Conservation (phyloP, 345 rosid genomes). For the Brassica rapa region DNA sequence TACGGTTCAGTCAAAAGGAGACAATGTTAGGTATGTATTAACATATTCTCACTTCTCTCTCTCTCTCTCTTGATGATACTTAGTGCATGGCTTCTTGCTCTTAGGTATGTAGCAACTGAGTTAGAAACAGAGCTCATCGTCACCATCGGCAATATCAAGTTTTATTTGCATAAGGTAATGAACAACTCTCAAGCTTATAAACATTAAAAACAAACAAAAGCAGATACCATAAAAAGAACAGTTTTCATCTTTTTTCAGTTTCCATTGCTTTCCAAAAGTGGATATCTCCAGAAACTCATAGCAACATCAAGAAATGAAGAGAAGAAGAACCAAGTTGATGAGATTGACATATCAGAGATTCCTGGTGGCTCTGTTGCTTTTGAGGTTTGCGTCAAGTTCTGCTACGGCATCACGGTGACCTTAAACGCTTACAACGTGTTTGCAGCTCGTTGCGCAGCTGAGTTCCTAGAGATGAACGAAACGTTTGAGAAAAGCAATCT, state of each 20-base stretch:
- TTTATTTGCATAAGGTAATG: conserved; percentile 69
- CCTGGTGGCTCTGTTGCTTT: conserved; percentile 63
- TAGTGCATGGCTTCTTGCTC: not conserved
- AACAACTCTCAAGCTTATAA: not conserved
- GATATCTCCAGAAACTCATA: conserved; percentile 51
- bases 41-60: not conserved
- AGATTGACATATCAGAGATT: conserved; percentile 43
- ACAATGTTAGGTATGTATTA: conserved; percentile 52
- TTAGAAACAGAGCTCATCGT: conserved; percentile 60
- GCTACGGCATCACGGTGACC: conserved; percentile 38
- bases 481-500: conserved; percentile 57
- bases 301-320: conserved; percentile 39
- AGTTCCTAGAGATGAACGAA: conserved; percentile 58
- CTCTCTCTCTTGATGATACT: not conserved
- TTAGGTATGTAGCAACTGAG: conserved; percentile 64
- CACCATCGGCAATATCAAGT: conserved; percentile 54
- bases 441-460: conserved; percentile 46
- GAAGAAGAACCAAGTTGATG: conserved; percentile 38
- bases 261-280: conserved; percentile 68
- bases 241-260: conserved; percentile 45
- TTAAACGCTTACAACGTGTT: conserved; percentile 46
- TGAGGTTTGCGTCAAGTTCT: conserved; percentile 42
- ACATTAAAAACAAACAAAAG: not conserved
- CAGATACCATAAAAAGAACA: not conserved
- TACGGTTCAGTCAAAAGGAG: conserved; percentile 61